Conservation (phyloP, 2,329 filamentous ascomycete genomes). For the Teratosphaeriaceae sp. region DNA sequence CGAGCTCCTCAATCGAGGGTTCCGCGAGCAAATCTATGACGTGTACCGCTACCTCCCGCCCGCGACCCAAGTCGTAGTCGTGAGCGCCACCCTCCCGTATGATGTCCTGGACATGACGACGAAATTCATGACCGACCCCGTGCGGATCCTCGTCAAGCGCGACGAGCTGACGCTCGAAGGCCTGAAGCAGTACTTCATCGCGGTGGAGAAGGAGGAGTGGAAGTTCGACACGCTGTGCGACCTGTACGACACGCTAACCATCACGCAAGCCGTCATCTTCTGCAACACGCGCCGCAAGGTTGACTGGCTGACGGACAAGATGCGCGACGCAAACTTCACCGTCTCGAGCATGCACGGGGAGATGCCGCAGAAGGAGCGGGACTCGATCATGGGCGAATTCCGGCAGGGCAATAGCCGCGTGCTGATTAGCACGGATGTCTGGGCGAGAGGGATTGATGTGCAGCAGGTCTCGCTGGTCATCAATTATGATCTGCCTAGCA, state of each 20-base stretch:
- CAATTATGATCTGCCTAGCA: constrained; percentile 97
- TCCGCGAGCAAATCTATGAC: constrained; percentile 98
- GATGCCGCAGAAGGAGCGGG: constrained; percentile 96
- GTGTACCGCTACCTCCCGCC: constrained; percentile 96
- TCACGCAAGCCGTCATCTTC: constrained; percentile 98
- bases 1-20: constrained; percentile 82
- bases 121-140: constrained; percentile 99
- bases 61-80: constrained; percentile 95
- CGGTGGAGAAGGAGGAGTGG: constrained; percentile 99
- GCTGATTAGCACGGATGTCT: constrained; percentile 94
- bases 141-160: constrained; percentile 95
- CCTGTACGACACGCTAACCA: constrained; percentile 96
- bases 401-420: constrained; percentile 93
- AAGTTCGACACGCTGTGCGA: constrained; percentile 99
- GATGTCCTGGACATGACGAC: constrained; percentile 99
- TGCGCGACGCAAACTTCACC: constrained; percentile 97
- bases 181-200: constrained; percentile 98
- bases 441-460: constrained; percentile 97
- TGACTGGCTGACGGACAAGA: constrained; percentile 98
- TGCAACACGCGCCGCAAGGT: constrained; percentile 99
- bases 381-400: constrained; percentile 99
- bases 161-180: constrained; percentile 97
- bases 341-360: constrained; percentile 99
- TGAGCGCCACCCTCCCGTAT: constrained; percentile 93
- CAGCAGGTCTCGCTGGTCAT: constrained; percentile 98